phyloP scores from a whole-genome alignment of 163 green algal species.

The Prototheca wickerhamii region DNA sequence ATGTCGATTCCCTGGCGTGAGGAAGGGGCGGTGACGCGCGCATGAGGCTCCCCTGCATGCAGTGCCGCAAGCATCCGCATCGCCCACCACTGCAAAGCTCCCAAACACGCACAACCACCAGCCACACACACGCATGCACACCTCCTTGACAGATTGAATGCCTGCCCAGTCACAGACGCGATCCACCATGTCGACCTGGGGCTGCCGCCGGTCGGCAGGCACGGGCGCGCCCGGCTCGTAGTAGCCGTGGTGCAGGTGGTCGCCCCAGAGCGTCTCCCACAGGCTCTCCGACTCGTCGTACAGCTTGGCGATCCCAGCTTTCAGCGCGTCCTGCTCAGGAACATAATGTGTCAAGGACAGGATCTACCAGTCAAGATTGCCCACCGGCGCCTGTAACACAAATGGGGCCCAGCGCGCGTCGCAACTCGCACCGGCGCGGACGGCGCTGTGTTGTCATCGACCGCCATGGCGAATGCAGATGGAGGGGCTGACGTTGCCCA shows the following conservation, averaged over 20 bases:
- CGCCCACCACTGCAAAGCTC: neutral
- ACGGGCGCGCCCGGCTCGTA: conserved; percentile 55
- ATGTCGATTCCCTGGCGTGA: conserved; percentile 77
- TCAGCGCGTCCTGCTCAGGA: too few species aligned
- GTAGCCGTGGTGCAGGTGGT: conserved; percentile 98
- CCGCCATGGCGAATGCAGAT: too few species aligned
- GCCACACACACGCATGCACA: neutral
- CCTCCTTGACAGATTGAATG: conserved; percentile 22
- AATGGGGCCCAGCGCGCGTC: too few species aligned
- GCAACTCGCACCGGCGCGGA: too few species aligned
- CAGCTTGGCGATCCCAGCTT: conserved; percentile 90
- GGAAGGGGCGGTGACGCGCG: too few species aligned
- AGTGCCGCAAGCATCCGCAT: neutral
- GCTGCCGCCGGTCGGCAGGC: conserved; percentile 69
- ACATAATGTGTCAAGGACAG: too few species aligned
- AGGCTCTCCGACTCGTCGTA: conserved; percentile 86
- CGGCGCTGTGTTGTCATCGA: too few species aligned
- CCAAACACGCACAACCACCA: neutral
- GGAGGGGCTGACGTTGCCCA: too few species aligned
- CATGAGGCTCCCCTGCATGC: too few species aligned
- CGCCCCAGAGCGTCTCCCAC: conserved; percentile 89
- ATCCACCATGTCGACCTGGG: conserved; percentile 97
- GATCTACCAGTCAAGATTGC: too few species aligned
- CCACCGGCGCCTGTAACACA: too few species aligned
- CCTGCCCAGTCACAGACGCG: conserved; percentile 65